Base-by-base conservation (phyloP, 108 stramenopile genomes). In the Thalassiosira profunda region DNA sequence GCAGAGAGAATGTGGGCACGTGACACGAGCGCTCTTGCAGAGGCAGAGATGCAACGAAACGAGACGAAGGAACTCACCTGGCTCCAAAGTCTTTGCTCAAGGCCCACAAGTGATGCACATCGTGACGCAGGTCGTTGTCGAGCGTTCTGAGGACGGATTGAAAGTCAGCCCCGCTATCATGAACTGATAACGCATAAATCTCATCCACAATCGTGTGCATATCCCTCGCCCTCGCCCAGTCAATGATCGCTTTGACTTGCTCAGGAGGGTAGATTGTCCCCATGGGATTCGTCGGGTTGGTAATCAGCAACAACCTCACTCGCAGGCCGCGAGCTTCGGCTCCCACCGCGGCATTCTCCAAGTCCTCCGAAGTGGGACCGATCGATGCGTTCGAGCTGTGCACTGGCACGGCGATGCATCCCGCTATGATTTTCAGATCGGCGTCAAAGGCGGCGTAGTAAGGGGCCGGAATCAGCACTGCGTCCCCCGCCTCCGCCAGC, bases 401-500 rank as follows among this genome's bases (percentile, higher is more conserved):
- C 11, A 92, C 75, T 7, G 82, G 86, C 56, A 92, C 76, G 4
- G 90, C 88, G 11, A 79, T 71, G 28, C 88, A 84, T 7, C 84
- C 77, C 10, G 93, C 86, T 8, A 90, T 56, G 29, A 91, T 57
- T 58, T 82, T 85, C 62, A 96, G 78, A 60, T 96, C 94, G 40
- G 49, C 67, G 67, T 96, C 96, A 89, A 98, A 98, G 6, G 95
- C 97, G 41, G 88, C 87, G 72, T 98, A 98, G 66, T 96, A 98
- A 4, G 97, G 97, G 46, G 91, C 83, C 29, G 97, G 97, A 36
- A 98, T 91, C 26, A 98, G 76, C 57, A 93, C 89, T 6, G 70
- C 87, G 70, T 98, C 97, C 23, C 91, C 88, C n/a, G 58, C 61
- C 30, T 96, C 92, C 2, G 83, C 86, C 60, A 97, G 70, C 6